phyloP scores from a whole-genome alignment of 768 basidiomycete species.

The Xerocomellus dryophilus region DNA sequence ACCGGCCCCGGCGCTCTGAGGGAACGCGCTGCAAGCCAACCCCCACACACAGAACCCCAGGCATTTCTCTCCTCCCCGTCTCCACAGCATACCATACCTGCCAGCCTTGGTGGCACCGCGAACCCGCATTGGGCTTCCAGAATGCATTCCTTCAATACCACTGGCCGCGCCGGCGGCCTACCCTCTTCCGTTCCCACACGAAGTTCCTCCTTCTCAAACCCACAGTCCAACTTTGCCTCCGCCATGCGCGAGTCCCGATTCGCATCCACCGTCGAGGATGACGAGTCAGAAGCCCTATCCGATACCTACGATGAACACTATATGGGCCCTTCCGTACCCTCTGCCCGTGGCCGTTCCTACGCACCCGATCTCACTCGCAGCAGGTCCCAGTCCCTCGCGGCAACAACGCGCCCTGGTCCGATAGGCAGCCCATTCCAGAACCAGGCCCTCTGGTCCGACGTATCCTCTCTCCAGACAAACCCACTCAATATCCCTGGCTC shows the following conservation, averaged over 20 bases:
- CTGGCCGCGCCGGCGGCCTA: conserved; percentile 29
- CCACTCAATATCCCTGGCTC: conserved; percentile 54
- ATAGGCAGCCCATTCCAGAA: conserved; percentile 48
- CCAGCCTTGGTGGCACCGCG: conserved; percentile 36
- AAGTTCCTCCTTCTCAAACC: conserved; percentile 65
- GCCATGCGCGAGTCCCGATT: conserved; percentile 67
- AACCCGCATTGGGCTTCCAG: conserved; percentile 43
- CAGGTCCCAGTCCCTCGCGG: conserved; percentile 73
- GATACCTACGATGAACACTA: conserved; percentile 63
- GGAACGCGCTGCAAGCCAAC: conserved; percentile 70
- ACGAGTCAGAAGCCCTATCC: conserved; percentile 63
- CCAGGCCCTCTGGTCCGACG: conserved; percentile 55
- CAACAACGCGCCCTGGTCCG: conserved; percentile 49
- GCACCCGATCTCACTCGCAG: conserved; percentile 65
- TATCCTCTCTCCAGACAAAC: conserved; percentile 44
- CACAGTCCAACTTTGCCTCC: conserved; percentile 56
- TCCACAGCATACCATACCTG: conserved; percentile 37
- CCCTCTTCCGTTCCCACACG: conserved; percentile 61
- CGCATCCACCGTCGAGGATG: conserved; percentile 78
- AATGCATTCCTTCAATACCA: conserved; percentile 43
- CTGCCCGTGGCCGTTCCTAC: conserved; percentile 55
- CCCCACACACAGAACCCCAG: conserved; percentile 41
- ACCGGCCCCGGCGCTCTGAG: conserved; percentile 43
- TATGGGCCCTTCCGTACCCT: conserved; percentile 41
- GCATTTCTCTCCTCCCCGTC: conserved; percentile 51